Evolutionary conservation across 2,329 filamentous ascomycete species (phyloP).

Genomic region (Periconia digitata): DNA sequence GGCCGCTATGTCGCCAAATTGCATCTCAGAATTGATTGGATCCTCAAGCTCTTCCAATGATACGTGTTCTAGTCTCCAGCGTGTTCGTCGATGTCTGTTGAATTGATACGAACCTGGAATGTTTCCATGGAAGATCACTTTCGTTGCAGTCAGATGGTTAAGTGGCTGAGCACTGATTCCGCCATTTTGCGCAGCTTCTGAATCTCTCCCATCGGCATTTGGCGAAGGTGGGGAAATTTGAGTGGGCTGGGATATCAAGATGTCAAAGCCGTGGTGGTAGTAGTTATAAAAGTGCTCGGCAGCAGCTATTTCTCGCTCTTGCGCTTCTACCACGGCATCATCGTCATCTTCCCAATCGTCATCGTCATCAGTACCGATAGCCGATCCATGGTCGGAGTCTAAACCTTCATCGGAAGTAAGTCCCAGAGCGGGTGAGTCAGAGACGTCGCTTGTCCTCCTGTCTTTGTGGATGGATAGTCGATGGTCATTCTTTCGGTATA

Average conservation of each 20-base stretch:
- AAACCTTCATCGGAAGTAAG: slow-evolving; percentile 32
- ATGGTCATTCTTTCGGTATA: slow-evolving; percentile 88
- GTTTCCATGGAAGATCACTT: slow-evolving; percentile 92
- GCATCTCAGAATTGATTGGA: slow-evolving; percentile 71
- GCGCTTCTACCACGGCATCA: slow-evolving; percentile 56
- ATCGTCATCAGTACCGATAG: slow-evolving; percentile 40
- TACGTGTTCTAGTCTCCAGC: slow-evolving; percentile 72
- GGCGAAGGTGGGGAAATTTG: slow-evolving; percentile 50
- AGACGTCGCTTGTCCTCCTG: slow-evolving; percentile 38
- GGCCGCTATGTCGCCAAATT: slow-evolving; percentile 61
- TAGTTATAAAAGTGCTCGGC: slow-evolving; percentile 92
- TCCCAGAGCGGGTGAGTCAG: slow-evolving; percentile 32
- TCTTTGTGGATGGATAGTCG: slow-evolving; percentile 77
- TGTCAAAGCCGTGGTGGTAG: slow-evolving; percentile 91
- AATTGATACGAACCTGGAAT: slow-evolving; percentile 95
- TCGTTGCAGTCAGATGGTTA: slow-evolving; percentile 79
- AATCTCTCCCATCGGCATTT: slow-evolving; percentile 57
- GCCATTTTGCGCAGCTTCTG: slow-evolving; percentile 24
- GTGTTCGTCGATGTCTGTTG: slow-evolving; percentile 85
- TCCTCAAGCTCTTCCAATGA: slow-evolving; percentile 46
- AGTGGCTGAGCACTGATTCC: slow-evolving; percentile 34
- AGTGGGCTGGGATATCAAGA: slow-evolving; percentile 80
- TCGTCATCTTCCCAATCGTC: slow-evolving; percentile 52
- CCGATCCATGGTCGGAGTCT: slow-evolving; percentile 38
- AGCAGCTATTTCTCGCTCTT: slow-evolving; percentile 60